Conservation (phyloP, 2,329 filamentous ascomycete species). For the Lachnellula occidentalis region DNA sequence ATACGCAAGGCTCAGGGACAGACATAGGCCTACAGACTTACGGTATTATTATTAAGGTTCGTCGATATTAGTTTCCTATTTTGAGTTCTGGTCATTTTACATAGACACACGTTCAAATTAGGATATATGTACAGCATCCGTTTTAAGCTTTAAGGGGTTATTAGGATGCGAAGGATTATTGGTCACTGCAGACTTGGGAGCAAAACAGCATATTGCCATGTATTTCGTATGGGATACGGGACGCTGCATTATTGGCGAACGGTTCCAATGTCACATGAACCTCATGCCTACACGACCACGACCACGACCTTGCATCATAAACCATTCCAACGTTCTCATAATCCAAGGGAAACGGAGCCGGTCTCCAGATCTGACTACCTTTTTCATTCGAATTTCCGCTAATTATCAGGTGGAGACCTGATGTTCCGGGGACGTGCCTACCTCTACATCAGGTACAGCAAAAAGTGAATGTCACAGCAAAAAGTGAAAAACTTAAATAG, state of each 20-base stretch:
- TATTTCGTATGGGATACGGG: not conserved
- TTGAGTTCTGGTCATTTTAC: conserved; percentile 12
- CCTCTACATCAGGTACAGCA: no score
- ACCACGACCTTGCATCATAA: not conserved
- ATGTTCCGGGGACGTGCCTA: no score
- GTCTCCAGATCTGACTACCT: not conserved
- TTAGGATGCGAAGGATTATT: not conserved
- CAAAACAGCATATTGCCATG: not conserved
- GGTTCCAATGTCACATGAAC: not conserved
- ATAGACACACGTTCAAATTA: not conserved
- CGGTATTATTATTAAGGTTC: not conserved
- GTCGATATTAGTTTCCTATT: conserved; percentile 1
- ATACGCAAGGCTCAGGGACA: no score
- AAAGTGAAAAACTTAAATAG: no score
- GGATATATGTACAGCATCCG: not conserved
- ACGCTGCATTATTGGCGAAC: not conserved
- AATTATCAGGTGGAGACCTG: no score
- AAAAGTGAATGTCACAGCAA: no score
- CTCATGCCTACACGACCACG: not conserved
- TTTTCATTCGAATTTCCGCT: no score
- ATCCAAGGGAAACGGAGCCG: not conserved
- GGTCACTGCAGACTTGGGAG: not conserved
- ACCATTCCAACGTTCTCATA: not conserved
- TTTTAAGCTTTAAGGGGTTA: not conserved
- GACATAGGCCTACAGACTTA: no score